Conservation (phyloP, 441 rosid species). For the Euphorbia celastroides region DNA sequence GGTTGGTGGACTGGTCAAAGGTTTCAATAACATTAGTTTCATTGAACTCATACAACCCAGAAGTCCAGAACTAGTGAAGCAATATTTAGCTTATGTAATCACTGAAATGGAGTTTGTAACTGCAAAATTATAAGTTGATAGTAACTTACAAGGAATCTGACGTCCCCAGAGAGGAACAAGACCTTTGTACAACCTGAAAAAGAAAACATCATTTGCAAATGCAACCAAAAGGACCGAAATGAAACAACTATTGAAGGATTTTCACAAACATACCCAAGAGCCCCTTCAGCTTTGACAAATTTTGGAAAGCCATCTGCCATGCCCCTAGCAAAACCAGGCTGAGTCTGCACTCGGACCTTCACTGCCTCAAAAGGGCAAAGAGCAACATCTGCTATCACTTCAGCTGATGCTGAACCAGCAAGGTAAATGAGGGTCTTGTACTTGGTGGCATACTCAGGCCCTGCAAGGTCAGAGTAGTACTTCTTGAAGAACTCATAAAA, state of each 20-base stretch:
- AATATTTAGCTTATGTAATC: not conserved
- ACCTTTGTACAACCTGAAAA: constrained; percentile 93
- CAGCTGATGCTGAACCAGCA: constrained; percentile 99
- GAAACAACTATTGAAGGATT: not conserved
- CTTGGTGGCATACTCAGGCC: constrained; percentile 80
- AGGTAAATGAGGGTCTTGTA: constrained; percentile 98
- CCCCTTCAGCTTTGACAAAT: constrained; percentile 91
- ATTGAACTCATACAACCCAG: not conserved
- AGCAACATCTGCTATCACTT: constrained; percentile 95
- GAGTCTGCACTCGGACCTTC: constrained; percentile 99
- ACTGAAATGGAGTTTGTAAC: too few relatives aligned
- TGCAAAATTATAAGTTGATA: not conserved
- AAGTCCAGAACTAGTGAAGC: too few relatives aligned
- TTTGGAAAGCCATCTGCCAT: constrained; percentile 89
- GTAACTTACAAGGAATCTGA: constrained; percentile 93
- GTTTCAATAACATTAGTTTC: not conserved
- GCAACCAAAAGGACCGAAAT: not conserved
- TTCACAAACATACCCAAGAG: constrained; percentile 56
- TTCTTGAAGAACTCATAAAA: constrained; percentile 98
- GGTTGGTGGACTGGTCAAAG: not conserved
- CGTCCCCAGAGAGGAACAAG: constrained; percentile 99
- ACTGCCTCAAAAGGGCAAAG: constrained; percentile 99
- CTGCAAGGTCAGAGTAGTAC: constrained; percentile 85
- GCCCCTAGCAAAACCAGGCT: constrained; percentile 99
- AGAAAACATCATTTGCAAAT: constrained; percentile 4